phyloP scores from a whole-genome alignment of 2,329 filamentous ascomycete species.

The Magnaporthales sp. region DNA sequence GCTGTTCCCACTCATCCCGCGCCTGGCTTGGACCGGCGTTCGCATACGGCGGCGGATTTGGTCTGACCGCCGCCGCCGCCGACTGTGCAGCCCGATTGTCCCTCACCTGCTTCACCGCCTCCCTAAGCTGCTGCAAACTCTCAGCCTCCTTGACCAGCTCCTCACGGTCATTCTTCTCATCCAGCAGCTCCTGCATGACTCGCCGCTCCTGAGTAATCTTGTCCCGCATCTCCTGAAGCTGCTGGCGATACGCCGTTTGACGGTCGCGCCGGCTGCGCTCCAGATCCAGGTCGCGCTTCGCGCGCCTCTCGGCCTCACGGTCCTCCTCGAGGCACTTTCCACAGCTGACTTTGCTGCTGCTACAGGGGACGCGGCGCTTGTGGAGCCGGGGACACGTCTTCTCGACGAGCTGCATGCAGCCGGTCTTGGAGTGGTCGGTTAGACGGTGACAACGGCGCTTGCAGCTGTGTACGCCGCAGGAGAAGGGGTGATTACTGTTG shows the following conservation, averaged over 20 bases:
- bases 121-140: constrained; percentile 34
- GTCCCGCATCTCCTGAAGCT: constrained; percentile 41
- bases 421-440: constrained; percentile 42
- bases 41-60: not conserved
- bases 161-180: constrained; percentile 33
- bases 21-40: constrained; percentile 19
- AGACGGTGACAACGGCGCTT: constrained; percentile 53
- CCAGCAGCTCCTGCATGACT: constrained; percentile 28
- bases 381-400: constrained; percentile 46
- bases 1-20: constrained; percentile 48
- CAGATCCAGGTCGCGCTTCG: constrained; percentile 37
- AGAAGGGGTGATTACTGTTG: constrained; percentile 36
- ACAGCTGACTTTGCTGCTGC: constrained; percentile 31
- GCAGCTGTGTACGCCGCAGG: constrained; percentile 53
- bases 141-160: constrained; percentile 34
- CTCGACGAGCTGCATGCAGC: constrained; percentile 26
- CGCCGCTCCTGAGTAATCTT: constrained; percentile 40
- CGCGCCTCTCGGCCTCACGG: constrained; percentile 30
- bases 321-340: constrained; percentile 42
- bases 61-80: not conserved
- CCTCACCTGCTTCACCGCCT: constrained; percentile 15
- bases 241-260: constrained; percentile 32
- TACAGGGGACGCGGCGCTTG: constrained; percentile 36
- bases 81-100: not conserved
- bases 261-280: constrained; percentile 36